Evolutionary conservation across 2,329 filamentous ascomycete genomes (phyloP).

Genomic region (Blumeria graminis): DNA sequence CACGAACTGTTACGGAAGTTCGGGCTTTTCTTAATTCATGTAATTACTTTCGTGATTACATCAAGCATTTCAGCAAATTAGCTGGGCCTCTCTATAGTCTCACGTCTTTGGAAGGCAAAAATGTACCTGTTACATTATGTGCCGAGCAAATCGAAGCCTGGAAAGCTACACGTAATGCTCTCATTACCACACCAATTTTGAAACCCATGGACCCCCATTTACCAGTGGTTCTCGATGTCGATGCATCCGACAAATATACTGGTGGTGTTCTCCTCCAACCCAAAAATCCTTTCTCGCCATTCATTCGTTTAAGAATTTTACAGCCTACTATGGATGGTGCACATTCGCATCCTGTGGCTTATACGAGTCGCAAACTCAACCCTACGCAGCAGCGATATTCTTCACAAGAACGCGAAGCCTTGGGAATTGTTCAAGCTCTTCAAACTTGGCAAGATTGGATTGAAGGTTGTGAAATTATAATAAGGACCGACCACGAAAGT

Average conservation of each 20-base stretch:
- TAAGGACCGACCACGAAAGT: not conserved
- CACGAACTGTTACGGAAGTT: not conserved
- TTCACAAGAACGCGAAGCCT: not conserved
- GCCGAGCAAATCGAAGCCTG: not conserved
- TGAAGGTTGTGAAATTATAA: not conserved
- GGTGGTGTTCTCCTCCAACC: not conserved
- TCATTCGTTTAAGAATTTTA: no score
- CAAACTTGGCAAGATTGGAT: constrained; percentile 1
- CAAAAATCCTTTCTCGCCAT: not conserved
- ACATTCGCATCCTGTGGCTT: not conserved
- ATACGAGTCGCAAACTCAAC: not conserved
- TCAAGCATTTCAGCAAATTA: not conserved
- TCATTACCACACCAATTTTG: not conserved
- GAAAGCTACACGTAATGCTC: not conserved
- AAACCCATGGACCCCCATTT: not conserved
- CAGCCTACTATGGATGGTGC: not conserved
- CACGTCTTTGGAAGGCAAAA: not conserved
- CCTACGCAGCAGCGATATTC: not conserved
- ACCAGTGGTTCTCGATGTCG: not conserved
- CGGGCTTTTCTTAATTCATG: not conserved
- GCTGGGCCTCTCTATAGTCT: not conserved
- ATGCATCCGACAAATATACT: not conserved
- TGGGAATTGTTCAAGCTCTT: not conserved
- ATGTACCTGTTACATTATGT: not conserved
- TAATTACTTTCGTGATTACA: not conserved